Conservation (phyloP, 129 eudicot genomes). For the Flaveria linearis region DNA sequence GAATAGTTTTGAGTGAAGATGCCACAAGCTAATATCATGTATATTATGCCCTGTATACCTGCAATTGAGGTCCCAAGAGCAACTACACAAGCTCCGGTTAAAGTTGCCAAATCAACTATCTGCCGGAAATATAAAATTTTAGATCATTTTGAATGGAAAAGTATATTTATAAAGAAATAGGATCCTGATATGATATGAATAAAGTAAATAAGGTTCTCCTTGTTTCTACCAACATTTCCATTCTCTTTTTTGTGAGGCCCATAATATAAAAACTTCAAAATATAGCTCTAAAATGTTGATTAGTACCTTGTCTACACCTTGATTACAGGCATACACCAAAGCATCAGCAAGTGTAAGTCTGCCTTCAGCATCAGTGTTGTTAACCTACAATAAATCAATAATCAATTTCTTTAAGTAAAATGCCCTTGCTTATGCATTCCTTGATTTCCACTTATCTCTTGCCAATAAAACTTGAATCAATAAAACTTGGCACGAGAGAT, state of each 20-base stretch:
- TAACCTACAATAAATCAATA: conserved; percentile 52
- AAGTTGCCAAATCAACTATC: conserved; percentile 90
- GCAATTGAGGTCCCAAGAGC: conserved; percentile 98
- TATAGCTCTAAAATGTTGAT: neutral
- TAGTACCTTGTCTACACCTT: conserved; percentile 93
- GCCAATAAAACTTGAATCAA: too few relatives aligned
- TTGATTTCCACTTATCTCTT: too few relatives aligned
- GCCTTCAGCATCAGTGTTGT: conserved; percentile 99
- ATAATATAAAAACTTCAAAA: neutral
- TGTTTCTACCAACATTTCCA: neutral
- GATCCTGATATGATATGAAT: too few relatives aligned
- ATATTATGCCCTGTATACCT: conserved; percentile 42
- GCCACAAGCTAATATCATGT: neutral
- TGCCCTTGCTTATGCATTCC: too few relatives aligned
- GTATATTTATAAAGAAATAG: neutral
- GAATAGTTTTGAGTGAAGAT: neutral
- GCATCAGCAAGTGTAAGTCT: conserved; percentile 99
- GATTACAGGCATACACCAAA: conserved; percentile 93
- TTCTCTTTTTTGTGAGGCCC: neutral
- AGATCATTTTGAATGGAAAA: neutral
- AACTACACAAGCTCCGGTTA: conserved; percentile 90
- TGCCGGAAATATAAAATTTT: conserved; percentile 35
- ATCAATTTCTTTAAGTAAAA: neutral
- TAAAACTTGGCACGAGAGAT: neutral
- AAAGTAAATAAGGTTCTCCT: neutral